Conservation (phyloP, 1,284 basidiomycete species). For the Ceratobasidium sp. region DNA sequence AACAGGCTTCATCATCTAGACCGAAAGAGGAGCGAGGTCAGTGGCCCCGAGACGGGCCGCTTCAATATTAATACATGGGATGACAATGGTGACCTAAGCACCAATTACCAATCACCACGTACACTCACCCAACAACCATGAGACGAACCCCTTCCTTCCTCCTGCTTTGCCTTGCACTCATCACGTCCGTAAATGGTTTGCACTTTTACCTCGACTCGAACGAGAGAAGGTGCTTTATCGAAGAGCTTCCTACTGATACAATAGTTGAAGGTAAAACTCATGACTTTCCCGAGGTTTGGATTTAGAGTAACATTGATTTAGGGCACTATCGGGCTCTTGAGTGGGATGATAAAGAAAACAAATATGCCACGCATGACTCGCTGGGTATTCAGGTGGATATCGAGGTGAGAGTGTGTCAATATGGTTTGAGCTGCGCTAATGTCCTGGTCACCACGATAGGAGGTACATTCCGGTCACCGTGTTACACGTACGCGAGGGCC, state of each 20-base stretch:
- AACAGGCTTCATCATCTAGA: too few relatives aligned
- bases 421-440: conserved; percentile 39
- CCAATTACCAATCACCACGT: conserved; percentile 28
- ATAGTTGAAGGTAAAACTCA: conserved; percentile 86
- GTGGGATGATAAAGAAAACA: conserved; percentile 81
- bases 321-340: conserved; percentile 94
- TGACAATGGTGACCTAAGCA: neutral
- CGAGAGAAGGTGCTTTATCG: conserved; percentile 94
- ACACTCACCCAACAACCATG: conserved; percentile 27
- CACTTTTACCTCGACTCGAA: conserved; percentile 95
- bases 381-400: conserved; percentile 93
- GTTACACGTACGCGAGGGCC: conserved; percentile 92
- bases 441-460: conserved; percentile 62
- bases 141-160: conserved; percentile 17
- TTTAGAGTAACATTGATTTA: conserved; percentile 55
- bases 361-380: conserved; percentile 79
- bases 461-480: conserved; percentile 77
- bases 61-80: neutral
- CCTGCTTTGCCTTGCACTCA: conserved; percentile 11
- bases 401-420: conserved; percentile 66
- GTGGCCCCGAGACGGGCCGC: too few relatives aligned
- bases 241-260: conserved; percentile 97
- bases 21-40: too few relatives aligned
- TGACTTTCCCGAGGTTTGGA: neutral
- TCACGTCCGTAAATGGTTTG: conserved; percentile 64